phyloP scores from a whole-genome alignment of 306 rosid genomes.

The Cyclanthera cordifolia region DNA sequence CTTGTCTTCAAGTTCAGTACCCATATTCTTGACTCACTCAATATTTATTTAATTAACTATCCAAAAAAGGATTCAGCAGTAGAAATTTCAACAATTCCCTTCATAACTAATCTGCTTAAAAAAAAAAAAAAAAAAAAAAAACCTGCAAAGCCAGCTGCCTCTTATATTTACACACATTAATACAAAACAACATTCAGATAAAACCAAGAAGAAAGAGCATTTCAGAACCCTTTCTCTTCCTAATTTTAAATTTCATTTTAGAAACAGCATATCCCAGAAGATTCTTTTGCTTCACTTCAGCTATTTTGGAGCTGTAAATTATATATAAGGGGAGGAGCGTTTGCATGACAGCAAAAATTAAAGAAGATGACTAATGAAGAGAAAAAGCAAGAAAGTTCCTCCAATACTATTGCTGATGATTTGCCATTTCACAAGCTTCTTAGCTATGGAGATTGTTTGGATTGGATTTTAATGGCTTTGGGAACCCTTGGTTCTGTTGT shows the following conservation, averaged over 20 bases:
- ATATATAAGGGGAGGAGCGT: not conserved
- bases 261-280: not conserved
- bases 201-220: constrained; percentile 2
- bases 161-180: not conserved
- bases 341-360: not conserved
- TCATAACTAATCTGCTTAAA: not conserved
- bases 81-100: not conserved
- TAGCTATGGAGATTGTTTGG: constrained; percentile 53
- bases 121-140: no score
- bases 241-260: not conserved
- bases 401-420: not conserved
- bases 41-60: not conserved
- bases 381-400: constrained; percentile 20
- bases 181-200: constrained; percentile 8
- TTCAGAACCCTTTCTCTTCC: not conserved
- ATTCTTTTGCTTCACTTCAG: not conserved
- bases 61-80: not conserved
- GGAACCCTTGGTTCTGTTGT: constrained; percentile 58
- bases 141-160: not conserved
- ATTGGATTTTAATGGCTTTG: constrained; percentile 62
- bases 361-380: not conserved
- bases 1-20: no score
- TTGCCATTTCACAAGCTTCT: constrained; percentile 41
- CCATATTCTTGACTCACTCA: not conserved
- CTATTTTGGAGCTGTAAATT: not conserved